Percentiles rank a stretch among this genome's conserved stretches.
phyloP scores from a whole-genome alignment of 2,329 filamentous ascomycete species.

The Chrysoporthe deuterocubensis region DNA sequence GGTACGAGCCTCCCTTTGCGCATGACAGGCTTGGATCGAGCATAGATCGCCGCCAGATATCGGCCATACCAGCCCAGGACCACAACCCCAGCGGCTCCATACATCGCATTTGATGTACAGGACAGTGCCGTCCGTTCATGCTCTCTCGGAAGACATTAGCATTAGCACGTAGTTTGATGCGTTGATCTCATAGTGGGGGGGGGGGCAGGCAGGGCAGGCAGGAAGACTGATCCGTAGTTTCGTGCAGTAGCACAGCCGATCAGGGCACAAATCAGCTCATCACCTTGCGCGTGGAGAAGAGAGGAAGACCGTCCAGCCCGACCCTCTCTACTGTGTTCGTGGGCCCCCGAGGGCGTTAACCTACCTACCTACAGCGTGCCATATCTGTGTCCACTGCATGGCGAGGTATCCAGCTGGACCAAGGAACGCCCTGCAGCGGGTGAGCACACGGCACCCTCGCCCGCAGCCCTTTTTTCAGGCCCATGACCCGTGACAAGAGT shows the following conservation, averaged over 20 bases:
- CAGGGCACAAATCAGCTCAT: neutral
- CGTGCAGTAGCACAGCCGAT: neutral
- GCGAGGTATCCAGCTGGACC: neutral
- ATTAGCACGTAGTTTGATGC: too few relatives aligned
- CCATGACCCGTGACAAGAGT: slow-evolving; percentile 9
- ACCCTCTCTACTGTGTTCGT: too few relatives aligned
- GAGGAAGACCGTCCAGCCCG: too few relatives aligned
- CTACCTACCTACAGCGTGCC: too few relatives aligned
- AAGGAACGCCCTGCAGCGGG: neutral
- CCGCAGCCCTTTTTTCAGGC: neutral
- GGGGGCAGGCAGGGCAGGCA: neutral
- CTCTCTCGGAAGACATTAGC: neutral
- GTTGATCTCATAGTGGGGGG: neutral
- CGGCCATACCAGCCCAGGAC: neutral
- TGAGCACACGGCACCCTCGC: neutral
- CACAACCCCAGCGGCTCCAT: neutral
- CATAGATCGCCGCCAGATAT: neutral
- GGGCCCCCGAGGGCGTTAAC: too few relatives aligned
- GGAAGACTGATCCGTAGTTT: neutral
- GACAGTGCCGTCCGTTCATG: neutral
- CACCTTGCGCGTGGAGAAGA: neutral
- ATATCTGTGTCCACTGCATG: neutral
- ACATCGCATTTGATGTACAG: neutral
- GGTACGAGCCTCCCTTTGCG: neutral
- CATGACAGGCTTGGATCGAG: neutral